Evolutionary conservation across 208 protist species (phyloP).

Genomic region (Acanthamoeba sp.): DNA sequence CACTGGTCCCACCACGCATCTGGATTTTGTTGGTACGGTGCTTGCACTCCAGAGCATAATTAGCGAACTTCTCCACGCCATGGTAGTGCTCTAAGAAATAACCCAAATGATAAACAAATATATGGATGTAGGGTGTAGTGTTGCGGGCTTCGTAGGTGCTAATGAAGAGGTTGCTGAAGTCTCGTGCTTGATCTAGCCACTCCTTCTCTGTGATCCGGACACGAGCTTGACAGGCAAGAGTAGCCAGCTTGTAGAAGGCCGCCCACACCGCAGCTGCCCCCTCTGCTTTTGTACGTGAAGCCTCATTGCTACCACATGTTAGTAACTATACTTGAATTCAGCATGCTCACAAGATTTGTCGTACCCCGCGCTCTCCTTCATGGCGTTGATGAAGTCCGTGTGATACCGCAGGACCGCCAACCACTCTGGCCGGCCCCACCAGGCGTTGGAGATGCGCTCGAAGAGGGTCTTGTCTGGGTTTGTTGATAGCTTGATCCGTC

Average conservation of each 20-base stretch:
- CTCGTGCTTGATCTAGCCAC: background rate
- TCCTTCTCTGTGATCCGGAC: background rate
- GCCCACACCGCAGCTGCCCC: background rate
- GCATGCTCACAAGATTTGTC: background rate
- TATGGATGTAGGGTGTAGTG: constrained; percentile 4
- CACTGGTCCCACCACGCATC: too few species aligned
- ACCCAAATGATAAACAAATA: constrained; percentile 28
- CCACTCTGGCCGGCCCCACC: background rate
- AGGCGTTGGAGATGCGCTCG: background rate
- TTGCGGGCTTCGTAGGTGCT: background rate
- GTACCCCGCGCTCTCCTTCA: background rate
- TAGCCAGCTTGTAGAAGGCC: background rate
- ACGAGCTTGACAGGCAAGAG: background rate
- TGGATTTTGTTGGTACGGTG: too few species aligned
- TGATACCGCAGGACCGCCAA: background rate
- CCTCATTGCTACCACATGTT: background rate
- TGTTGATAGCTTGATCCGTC: too few species aligned
- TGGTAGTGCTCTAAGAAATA: background rate
- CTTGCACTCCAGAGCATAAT: too few species aligned
- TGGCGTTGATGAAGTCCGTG: background rate
- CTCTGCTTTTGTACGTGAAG: background rate
- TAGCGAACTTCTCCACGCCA: background rate
- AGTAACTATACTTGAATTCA: background rate
- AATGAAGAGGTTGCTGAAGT: background rate
- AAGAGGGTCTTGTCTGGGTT: background rate